Base-by-base conservation (phyloP, 2,329 filamentous ascomycete species). In the Paramyrothecium roridum region DNA sequence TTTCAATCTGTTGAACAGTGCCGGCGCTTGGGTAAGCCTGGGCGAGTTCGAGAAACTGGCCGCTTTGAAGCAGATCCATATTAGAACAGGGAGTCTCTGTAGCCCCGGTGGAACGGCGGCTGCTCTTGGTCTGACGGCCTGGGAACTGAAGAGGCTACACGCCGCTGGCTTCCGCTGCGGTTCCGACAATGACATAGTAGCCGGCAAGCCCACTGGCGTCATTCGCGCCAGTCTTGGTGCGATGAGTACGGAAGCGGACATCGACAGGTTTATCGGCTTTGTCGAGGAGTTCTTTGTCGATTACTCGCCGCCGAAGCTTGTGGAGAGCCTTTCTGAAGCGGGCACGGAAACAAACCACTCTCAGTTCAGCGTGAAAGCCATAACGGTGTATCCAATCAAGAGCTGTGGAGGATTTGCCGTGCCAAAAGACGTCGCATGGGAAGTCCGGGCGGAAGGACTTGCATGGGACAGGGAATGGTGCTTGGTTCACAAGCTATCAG, bases 401-500 rank as follows among this genome's bases (percentile, higher is more conserved):
- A 96, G 92, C 68, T 98, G 95, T 65, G 90, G 86, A 17, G 90
- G 90, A 1, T 96, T 89, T 69, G 76, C 77, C 37, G 79, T 98
- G 30, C 88, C 91, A 1, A 58, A 73, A 1, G 80, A 77, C 2
- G 75, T 74, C 8, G 67, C 78, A 16, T 99, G 95, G 95, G 85
- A 90, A 63, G 80, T 98, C 20, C 84, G 83, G 54, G 78, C 82
- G 8, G 92, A 97, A 73, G 95, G 95, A 0, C 78, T 99, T 2
- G 89, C 87, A 10, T 98, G 93, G 92, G 95, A 99, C 70, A 83
- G 95, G 58, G 93, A 98, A 75, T 99, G 95, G 93, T 98, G 93
- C 72, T 77, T 99, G 20, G 80, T 99, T 16, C 93, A 97, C 68
- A 83, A 87, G 66, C 92, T 91, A 47, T 96, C 93, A 1, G 89